Evolutionary conservation across 1,139 yeast genomes (phyloP).

Genomic region (Blastobotrys buckinghamii): DNA sequence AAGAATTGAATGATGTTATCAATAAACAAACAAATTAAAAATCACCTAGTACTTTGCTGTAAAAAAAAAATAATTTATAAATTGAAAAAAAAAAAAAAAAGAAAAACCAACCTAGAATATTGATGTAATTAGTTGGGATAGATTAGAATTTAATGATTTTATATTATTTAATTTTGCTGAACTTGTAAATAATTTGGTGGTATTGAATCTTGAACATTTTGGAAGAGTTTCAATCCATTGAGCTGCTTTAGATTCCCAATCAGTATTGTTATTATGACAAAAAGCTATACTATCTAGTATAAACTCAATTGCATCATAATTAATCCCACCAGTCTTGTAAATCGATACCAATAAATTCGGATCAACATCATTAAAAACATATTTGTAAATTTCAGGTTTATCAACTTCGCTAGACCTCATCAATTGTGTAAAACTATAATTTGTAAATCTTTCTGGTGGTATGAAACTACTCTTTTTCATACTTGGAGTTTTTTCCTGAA

Average conservation of each 20-base stretch:
- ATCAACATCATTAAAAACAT: constrained; percentile 35
- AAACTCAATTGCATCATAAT: constrained; percentile 49
- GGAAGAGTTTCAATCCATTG: constrained; percentile 13
- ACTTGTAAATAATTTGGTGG: constrained; percentile 15
- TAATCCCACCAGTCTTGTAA: constrained; percentile 49
- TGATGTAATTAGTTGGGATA: background rate
- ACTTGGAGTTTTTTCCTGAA: background rate
- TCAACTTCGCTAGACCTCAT: constrained; percentile 23
- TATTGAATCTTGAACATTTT: constrained; percentile 16
- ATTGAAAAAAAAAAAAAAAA: background rate
- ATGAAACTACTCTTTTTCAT: constrained; percentile 1
- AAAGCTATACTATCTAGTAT: constrained; percentile 42
- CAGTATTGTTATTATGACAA: constrained; percentile 3
- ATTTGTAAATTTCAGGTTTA: constrained; percentile 36
- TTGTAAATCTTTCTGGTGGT: constrained; percentile 20
- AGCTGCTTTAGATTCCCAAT: constrained; percentile 10
- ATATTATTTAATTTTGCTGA: constrained; percentile 7
- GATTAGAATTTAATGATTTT: background rate
- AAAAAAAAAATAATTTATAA: too few relatives aligned
- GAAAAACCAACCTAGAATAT: background rate
- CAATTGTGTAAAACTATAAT: constrained; percentile 19
- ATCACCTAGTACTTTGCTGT: too few relatives aligned
- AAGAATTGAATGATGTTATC: background rate
- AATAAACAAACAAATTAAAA: background rate
- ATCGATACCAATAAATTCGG: constrained; percentile 32